Evolutionary conservation across 306 rosid genomes (phyloP), one percentile per base, ranked within the genome.

Genomic region (Castanea mollissima): DNA sequence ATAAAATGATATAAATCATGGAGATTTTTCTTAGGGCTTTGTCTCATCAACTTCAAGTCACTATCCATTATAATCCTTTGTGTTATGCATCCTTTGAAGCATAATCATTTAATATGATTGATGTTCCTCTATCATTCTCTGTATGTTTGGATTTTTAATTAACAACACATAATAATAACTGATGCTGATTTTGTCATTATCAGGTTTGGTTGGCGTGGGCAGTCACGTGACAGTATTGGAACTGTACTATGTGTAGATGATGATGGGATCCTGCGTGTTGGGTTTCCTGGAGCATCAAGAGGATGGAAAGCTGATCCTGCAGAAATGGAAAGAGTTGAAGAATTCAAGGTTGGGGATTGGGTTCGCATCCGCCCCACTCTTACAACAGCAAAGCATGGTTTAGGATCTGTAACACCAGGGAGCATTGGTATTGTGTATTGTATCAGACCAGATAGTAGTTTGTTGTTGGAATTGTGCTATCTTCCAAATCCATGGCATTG

Each of bases 261-360:
- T 52, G 99, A 95, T 82, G 99, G 99, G 72, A 93, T 95, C 69
- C 91, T 95, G 74, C 98, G 98, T 72, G 99, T 95, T 80, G 99
- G 99, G 79, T 95, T 91, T 90, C 99, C 99, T 81, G 99, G 99
- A 82, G 99, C 99, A 73, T 95, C 99, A 52, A 95, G 99, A 86
- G 99, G 99, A 81, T 95, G 99, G 98, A 91, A 93, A 79, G 99
- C 99, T 83, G 98, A 95, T 87, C 99, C 99, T 49, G 97, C 98
- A 12, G 99, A 95, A 84, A 95, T 95, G 99, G 99, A 93, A 73
- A 91, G 99, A 75, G 99, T 95, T 74, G 97, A 95, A 86, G 99
- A 95, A 82, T 95, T 90, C 88, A 95, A 91, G 85, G 98, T 95
- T 76, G 97, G 99, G 77, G 98, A 93, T 74, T 95, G 99, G 99